phyloP scores from a whole-genome alignment of 148 eudicot genomes.

The Pharnaceum exiguum region DNA sequence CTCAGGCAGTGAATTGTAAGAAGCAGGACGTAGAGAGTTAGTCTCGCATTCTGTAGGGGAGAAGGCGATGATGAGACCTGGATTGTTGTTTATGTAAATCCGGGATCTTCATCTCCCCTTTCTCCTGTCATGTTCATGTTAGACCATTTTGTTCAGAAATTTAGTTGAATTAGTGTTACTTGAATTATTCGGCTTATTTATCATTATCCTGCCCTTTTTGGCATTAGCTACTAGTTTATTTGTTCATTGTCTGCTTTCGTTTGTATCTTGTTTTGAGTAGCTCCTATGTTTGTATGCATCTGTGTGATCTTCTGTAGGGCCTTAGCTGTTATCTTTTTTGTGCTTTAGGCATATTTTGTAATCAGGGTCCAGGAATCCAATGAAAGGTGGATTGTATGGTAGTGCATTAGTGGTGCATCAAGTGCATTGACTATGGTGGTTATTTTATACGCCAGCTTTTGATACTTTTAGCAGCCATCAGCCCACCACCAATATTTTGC shows the following conservation, averaged over 20 bases:
- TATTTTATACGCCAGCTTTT: conserved; percentile 1
- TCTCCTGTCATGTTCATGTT: conserved; percentile 15
- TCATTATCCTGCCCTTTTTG: background rate
- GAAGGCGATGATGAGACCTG: conserved; percentile 10
- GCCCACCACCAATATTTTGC: too few species aligned
- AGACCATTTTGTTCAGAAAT: conserved; percentile 4
- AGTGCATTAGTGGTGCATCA: background rate
- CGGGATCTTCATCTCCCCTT: conserved; percentile 14
- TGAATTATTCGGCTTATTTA: background rate
- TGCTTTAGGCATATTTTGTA: background rate
- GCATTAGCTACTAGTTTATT: background rate
- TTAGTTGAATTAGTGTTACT: conserved; percentile 8
- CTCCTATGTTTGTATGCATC: background rate
- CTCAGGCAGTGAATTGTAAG: conserved; percentile 33
- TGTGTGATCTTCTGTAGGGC: conserved; percentile 24
- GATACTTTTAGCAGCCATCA: too few species aligned
- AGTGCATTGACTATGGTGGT: conserved; percentile 1
- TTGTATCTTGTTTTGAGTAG: background rate
- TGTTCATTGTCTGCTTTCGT: background rate
- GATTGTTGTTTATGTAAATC: conserved; percentile 17
- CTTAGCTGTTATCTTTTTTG: background rate
- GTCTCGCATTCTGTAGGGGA: conserved; percentile 25
- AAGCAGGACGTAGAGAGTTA: conserved; percentile 14
- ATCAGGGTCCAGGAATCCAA: background rate
- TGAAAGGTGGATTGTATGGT: background rate